Evolutionary conservation across 2,329 filamentous ascomycete species (phyloP).

Genomic region (Colletotrichum coccodes): DNA sequence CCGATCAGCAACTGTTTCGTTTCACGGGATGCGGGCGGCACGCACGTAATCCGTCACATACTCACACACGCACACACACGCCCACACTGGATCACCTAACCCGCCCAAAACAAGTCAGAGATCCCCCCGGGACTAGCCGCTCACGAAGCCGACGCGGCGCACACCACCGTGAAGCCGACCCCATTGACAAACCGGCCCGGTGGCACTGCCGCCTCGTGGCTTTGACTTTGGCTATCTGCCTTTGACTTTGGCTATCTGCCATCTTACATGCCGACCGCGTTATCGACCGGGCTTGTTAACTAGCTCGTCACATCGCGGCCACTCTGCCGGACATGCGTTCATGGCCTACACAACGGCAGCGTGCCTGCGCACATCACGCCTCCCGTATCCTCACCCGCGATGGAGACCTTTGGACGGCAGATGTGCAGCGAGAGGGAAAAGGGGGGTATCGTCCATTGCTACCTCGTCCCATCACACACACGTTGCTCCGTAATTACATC

Average conservation of each 20-base stretch:
- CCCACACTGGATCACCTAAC: no score
- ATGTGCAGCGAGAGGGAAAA: constrained; percentile 19
- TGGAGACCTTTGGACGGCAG: background rate
- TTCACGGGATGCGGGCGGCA: constrained; percentile 26
- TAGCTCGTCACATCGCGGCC: background rate
- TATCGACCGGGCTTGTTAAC: no score
- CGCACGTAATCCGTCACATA: background rate
- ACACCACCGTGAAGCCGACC: background rate
- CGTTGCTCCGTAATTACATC: constrained; percentile 28
- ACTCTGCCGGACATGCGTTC: background rate
- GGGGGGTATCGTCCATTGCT: constrained; percentile 36
- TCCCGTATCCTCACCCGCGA: background rate
- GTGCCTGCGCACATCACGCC: background rate
- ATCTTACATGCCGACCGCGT: no score
- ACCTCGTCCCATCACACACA: constrained; percentile 27
- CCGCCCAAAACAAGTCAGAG: no score
- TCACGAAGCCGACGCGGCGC: constrained; percentile 16
- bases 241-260: background rate
- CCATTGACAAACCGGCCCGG: no score
- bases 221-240: background rate
- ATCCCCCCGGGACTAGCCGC: constrained; percentile 2
- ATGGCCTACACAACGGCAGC: background rate
- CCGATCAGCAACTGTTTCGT: background rate
- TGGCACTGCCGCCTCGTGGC: constrained; percentile 15
- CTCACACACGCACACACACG: background rate